These are phyloP conservation scores for Nymphaea thermarum DNA, from an alignment of 164 flowering plant species.

Conservation along the genomic window DNA sequence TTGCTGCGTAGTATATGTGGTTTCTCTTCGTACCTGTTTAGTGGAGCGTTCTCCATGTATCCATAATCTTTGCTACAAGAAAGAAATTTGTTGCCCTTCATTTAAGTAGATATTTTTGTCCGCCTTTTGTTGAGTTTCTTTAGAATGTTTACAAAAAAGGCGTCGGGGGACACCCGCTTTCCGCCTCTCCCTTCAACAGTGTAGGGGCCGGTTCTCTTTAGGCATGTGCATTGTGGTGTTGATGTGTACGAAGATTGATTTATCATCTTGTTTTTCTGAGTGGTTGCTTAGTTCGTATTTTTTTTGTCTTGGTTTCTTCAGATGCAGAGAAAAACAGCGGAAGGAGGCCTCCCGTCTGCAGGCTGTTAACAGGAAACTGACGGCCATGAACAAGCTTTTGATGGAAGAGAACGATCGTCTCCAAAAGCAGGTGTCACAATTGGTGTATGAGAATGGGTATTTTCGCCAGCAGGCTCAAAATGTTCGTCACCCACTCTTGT, in stretches of 20 bases:
- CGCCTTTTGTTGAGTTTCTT: too few relatives aligned
- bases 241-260: too few relatives aligned
- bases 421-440: constrained; percentile 92
- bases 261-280: neutral
- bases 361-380: constrained; percentile 77
- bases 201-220: too few relatives aligned
- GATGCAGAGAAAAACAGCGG: constrained; percentile 95
- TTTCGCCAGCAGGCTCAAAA: constrained; percentile 74
- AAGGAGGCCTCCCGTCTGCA: constrained; percentile 89
- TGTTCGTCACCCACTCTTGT: constrained; percentile 21
- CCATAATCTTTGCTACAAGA: neutral
- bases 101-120: too few relatives aligned
- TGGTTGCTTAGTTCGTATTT: neutral
- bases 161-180: too few relatives aligned
- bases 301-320: constrained; percentile 11
- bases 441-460: constrained; percentile 87
- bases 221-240: neutral
- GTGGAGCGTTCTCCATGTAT: neutral
- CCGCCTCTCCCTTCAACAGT: too few relatives aligned
- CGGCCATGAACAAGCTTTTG: constrained; percentile 89
- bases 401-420: constrained; percentile 96
- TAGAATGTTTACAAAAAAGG: too few relatives aligned
- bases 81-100: too few relatives aligned
- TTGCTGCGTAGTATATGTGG: neutral
- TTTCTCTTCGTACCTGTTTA: too few relatives aligned